Evolutionary conservation across 805 yeast genomes (phyloP).

Genomic region (Millerozyma acaciae): DNA sequence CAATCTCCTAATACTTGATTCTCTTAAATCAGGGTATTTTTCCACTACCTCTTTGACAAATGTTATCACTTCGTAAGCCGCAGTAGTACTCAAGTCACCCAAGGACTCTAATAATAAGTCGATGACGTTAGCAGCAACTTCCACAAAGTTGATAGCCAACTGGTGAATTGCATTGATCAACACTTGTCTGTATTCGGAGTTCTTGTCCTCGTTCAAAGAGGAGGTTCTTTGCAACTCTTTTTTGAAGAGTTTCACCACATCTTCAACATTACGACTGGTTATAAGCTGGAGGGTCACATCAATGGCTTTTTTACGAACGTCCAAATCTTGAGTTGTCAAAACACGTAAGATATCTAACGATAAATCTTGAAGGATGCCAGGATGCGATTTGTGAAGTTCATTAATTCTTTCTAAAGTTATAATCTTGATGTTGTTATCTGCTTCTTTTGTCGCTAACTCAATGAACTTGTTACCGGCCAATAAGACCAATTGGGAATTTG

Average conservation of each 20-base stretch:
- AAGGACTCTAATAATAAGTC: constrained; percentile 83
- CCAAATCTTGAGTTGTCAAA: constrained; percentile 83
- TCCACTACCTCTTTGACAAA: constrained; percentile 94
- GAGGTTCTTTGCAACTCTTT: constrained; percentile 82
- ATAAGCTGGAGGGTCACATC: constrained; percentile 78
- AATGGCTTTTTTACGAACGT: constrained; percentile 84
- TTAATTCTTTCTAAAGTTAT: constrained; percentile 84
- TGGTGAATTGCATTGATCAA: constrained; percentile 85
- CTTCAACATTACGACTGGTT: constrained; percentile 86
- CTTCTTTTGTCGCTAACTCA: constrained; percentile 83
- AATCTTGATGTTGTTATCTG: constrained; percentile 93
- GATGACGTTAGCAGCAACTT: constrained; percentile 88
- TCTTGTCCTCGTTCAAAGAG: constrained; percentile 69
- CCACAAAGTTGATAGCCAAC: constrained; percentile 82
- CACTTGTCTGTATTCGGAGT: constrained; percentile 81
- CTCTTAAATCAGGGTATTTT: constrained; percentile 77
- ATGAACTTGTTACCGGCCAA: constrained; percentile 83
- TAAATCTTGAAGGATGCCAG: constrained; percentile 80
- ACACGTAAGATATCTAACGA: constrained; percentile 84
- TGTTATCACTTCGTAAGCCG: constrained; percentile 86
- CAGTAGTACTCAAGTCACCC: constrained; percentile 75
- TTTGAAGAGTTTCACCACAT: constrained; percentile 85
- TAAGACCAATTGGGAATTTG: constrained; percentile 62
- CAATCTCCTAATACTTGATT: constrained; percentile 59
- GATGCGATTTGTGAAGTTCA: constrained; percentile 67